Evolutionary conservation across 176 grass and related monocot species (phyloP), one percentile per base, ranked within the genome.

Genomic region (Raddia guianensis): DNA sequence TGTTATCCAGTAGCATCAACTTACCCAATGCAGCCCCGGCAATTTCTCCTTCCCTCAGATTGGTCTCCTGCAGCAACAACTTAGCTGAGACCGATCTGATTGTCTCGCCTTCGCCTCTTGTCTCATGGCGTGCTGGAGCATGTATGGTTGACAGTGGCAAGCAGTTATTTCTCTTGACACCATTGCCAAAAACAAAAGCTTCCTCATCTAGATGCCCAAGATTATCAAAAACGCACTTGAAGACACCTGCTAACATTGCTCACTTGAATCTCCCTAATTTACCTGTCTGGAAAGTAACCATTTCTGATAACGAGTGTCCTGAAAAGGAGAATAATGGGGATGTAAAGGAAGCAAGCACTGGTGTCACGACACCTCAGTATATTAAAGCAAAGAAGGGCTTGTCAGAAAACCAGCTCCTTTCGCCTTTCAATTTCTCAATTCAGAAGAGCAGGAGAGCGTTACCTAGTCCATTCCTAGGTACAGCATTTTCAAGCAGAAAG

Each of bases 51-150:
- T 87, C 90, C 5, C 67, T 47, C 69, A 45, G 73, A 20, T 42
- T 81, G 68, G 49, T 84, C 45, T 8, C 40, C 9, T 60, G 33
- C 45, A 76, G 66, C 74, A 87, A 34, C 51, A 85, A 79, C 55
- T 75, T 84, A 47, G 8, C 81, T 75, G 90, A 91, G 7, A 57
- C 69, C 14, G 82, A 85, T 60, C 78, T 84, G 80, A 73, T 91
- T 84, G 94, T 97, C 44, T 97, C 94, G 8, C 92, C 96, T 91
- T 99, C 96, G 70, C 90, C 96, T 18, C 96, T 99, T 49, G 96
- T 95, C 61, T 91, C 90, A 18, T 95, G 90, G 93, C 90, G 89
- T 84, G 43, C 82, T 12, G 92, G 88, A 62, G 44, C 86, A 37
- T 95, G 96, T 73, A 88, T 72, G 55, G 85, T 87, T 14, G 96